These are phyloP conservation scores for Cercospora zeina DNA, from an alignment of 2,329 filamentous ascomycete genomes.

Conservation along the genomic window DNA sequence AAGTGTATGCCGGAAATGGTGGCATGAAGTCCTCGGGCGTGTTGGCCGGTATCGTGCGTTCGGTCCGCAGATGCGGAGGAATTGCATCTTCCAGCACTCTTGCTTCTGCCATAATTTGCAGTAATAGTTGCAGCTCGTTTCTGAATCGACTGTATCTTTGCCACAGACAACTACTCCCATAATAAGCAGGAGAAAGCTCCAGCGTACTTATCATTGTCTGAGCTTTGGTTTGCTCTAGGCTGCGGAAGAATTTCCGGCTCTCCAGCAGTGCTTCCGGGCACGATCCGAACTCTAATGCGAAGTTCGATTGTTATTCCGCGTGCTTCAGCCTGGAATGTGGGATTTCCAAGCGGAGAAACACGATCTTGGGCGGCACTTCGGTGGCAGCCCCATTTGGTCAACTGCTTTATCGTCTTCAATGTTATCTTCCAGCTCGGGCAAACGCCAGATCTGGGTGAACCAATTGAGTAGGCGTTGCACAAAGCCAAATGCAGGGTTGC, in stretches of 20 bases:
- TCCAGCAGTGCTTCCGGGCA: background rate
- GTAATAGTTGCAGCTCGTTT: background rate
- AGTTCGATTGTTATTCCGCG: background rate
- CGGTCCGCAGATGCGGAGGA: constrained; percentile 26
- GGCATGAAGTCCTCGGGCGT: constrained; percentile 36
- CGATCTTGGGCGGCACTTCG: background rate
- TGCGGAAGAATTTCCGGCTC: constrained; percentile 16
- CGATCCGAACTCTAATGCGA: constrained; percentile 16
- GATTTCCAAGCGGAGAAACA: background rate
- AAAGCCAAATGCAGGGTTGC: constrained; percentile 8
- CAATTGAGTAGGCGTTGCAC: background rate
- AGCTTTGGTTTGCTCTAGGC: constrained; percentile 7
- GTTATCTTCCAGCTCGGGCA: background rate
- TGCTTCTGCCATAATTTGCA: constrained; percentile 24
- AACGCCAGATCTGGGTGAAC: constrained; percentile 2
- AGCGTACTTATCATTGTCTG: constrained; percentile 16
- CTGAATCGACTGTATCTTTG: background rate
- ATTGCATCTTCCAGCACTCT: constrained; percentile 28
- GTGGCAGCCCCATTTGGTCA: background rate
- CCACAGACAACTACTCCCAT: background rate
- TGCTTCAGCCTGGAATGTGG: background rate
- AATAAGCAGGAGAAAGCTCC: background rate
- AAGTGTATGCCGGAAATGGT: constrained; percentile 39
- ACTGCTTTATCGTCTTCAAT: background rate
- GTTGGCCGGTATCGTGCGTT: constrained; percentile 26